Evolutionary conservation across 2,329 filamentous ascomycete species (phyloP), one percentile per base, ranked within the genome.

Genomic region (Monosporascus ibericus): DNA sequence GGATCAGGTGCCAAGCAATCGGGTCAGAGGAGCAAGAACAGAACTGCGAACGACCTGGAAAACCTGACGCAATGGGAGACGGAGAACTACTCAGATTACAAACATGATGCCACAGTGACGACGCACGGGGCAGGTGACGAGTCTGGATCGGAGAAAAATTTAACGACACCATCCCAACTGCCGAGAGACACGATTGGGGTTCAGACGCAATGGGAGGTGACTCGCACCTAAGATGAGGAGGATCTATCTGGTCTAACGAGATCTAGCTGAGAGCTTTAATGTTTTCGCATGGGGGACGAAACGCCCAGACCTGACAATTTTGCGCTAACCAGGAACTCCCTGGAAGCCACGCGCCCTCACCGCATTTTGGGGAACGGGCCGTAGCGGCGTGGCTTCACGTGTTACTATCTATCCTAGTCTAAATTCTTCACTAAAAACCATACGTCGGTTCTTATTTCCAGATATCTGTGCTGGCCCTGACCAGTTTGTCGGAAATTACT

Each of bases 61-160:
- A 27, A 27, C 25, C 25, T 27, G 42, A 50, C 52, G 56, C 57
- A 52, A 17, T 63, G 54, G 60, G 61, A 63, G 36, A 61, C 59
- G 57, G 60, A 62, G 15, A 55, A 55, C 15, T 55, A 61, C 42
- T 44, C 51, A 22, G 54, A 44, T 36, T 38, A 14, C 22, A 56
- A 58, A 14, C 47, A 48, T n/a, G 51, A 57, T 17, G 37, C 49
- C 14, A 46, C 47, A 11, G 47, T 51, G 11, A 51, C 54, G 4
- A 55, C 52, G 2, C 53, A 53, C 48, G 25, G 25, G 7, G 25
- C 7, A 27, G 59, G 53, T 9, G 60, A 61, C 42, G 60, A 62
- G 22, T 59, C 59, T n/a, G 55, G 55, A 5, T 62, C 60, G 6
- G 59, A 62, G 55, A 58, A 60, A 20, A 58, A 59, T 24, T 22